A percentile compares a stretch with the other conserved stretches of the same genome.
These are phyloP conservation scores for Leishmania lainsoni DNA, from an alignment of 208 protist genomes.

Conservation along the genomic window DNA sequence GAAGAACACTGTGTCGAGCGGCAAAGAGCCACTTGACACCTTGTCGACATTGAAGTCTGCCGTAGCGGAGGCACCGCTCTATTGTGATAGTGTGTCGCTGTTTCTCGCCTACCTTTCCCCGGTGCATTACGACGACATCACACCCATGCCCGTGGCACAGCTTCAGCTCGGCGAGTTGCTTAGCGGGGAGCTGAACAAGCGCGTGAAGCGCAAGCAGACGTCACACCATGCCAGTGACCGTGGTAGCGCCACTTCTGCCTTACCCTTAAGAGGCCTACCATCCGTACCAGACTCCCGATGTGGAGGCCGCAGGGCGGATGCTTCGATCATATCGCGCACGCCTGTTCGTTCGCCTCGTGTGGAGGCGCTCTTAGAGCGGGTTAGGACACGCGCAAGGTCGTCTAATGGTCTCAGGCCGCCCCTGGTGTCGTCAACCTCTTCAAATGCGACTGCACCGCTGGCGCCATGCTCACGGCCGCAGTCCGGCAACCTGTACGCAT, in stretches of 20 bases:
- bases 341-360: background rate
- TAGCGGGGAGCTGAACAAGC: slow-evolving; percentile 43
- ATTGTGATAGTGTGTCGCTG: slow-evolving; percentile 41
- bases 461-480: slow-evolving; percentile 20
- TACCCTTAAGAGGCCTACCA: background rate
- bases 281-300: background rate
- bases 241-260: background rate
- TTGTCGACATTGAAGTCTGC: slow-evolving; percentile 11
- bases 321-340: background rate
- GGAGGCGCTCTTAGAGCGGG: background rate
- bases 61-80: background rate
- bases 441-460: background rate
- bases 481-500: slow-evolving; percentile 12
- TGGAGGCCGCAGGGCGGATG: background rate
- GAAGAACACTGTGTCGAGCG: background rate
- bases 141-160: slow-evolving; percentile 28
- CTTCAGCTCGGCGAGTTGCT: slow-evolving; percentile 51
- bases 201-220: slow-evolving; percentile 22
- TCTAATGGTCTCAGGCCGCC: slow-evolving; percentile 11
- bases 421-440: slow-evolving; percentile 2
- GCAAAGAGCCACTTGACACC: slow-evolving; percentile 1
- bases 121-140: slow-evolving; percentile 88
- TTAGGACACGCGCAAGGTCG: slow-evolving; percentile 1
- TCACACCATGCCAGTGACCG: background rate
- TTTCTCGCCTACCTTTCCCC: slow-evolving; percentile 79